Percentiles rank a stretch among this genome's conserved stretches.
phyloP scores from a whole-genome alignment of 129 eudicot genomes.

The Artemisia tridentata region DNA sequence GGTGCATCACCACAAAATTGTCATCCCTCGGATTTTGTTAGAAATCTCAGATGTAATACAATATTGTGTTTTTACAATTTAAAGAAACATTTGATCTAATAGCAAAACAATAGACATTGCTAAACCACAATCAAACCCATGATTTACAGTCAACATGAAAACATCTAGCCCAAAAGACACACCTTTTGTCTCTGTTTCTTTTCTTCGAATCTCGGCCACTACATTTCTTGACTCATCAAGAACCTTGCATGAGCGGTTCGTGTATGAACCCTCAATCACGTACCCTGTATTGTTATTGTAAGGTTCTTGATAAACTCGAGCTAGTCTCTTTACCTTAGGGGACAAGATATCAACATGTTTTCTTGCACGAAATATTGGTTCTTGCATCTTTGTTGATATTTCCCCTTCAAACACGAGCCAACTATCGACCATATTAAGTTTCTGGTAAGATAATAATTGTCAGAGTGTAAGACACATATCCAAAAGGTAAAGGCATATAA shows the following conservation, averaged over 20 bases:
- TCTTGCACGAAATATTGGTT: conserved; percentile 50
- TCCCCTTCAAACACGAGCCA: conserved; percentile 74
- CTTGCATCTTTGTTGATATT: conserved; percentile 29
- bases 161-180: conserved; percentile 75
- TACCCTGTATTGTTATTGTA: conserved; percentile 40
- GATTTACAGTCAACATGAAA: conserved; percentile 53
- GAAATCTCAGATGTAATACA: conserved; percentile 27
- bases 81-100: conserved; percentile 83
- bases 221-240: conserved; percentile 53
- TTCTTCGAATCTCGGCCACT: conserved; percentile 76
- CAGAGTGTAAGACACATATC: too few species aligned
- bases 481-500: too few species aligned
- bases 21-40: conserved; percentile 19
- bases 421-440: conserved; percentile 45
- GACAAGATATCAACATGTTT: conserved; percentile 43
- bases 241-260: conserved; percentile 63
- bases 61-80: background rate
- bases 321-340: conserved; percentile 46
- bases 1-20: background rate
- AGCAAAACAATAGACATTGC: conserved; percentile 79
- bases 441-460: conserved; percentile 22
- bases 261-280: conserved; percentile 75
- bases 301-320: conserved; percentile 42
- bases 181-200: conserved; percentile 48
- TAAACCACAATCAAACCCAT: conserved; percentile 54